Evolutionary conservation across 306 rosid species (phyloP), one percentile per base, ranked within the genome.

Genomic region (Cicer bijugum): DNA sequence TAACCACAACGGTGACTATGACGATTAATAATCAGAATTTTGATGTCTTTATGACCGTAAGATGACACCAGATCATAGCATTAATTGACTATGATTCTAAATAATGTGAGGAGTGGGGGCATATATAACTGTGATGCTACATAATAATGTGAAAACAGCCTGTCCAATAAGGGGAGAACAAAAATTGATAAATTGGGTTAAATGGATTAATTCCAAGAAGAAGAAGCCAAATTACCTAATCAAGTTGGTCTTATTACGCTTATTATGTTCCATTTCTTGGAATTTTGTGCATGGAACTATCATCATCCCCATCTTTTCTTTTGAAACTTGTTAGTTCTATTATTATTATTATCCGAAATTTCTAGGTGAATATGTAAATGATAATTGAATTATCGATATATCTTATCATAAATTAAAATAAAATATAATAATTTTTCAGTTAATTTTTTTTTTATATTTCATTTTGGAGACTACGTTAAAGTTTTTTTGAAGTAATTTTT

Each of bases 161-260:
- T 16, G 59, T 65, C 12, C n/a, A 38, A 23, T 14, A 51, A 69
- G 52, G 23, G 53, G 28, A 10, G 11, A 42, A 50, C 19, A 82
- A 44, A 58, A 67, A 82, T 10, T 10, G 57, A 12, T 75, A 81
- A 55, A 73, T 33, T 51, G 72, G 51, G 68, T 44, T 67, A 35
- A 80, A 67, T 67, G 73, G 39, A 45, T 33, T 45, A 17, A 44
- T 52, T 88, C 85, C 91, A 88, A 80, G 78, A 71, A 79, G 80
- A 77, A 84, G 65, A 77, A 69, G 85, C 84, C 96, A 85, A 82
- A 81, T 50, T 63, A 65, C 28, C 71, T 86, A 77, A 91, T 78
- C 87, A 62, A 73, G 80, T 75, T 85, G 96, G 84, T 69, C 83
- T 75, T 79, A 75, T 72, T 72, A 40, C 75, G 85, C 74, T 75